These are phyloP conservation scores for Cyberlindnera mrakii DNA, from an alignment of 805 yeast species.

Conservation along the genomic window DNA sequence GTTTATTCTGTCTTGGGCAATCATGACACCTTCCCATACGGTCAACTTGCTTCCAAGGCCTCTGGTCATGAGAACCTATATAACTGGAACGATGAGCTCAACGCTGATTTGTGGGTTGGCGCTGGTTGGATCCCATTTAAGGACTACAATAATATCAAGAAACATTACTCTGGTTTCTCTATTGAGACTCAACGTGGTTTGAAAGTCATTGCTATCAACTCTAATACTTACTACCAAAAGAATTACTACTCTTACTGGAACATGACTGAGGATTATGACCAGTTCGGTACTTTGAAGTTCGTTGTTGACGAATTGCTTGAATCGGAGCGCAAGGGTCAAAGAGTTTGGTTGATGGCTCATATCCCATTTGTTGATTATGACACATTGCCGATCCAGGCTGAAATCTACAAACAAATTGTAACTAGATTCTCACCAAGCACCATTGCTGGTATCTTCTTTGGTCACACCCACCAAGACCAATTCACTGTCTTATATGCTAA, in stretches of 20 bases:
- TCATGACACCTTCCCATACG: slow-evolving; percentile 68
- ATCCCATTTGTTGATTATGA: slow-evolving; percentile 55
- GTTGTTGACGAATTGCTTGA: slow-evolving; percentile 56
- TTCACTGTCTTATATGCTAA: slow-evolving; percentile 52
- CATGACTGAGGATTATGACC: slow-evolving; percentile 44
- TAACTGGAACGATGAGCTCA: slow-evolving; percentile 41
- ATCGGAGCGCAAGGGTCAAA: slow-evolving; percentile 48
- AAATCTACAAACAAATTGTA: slow-evolving; percentile 48
- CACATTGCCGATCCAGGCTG: slow-evolving; percentile 54
- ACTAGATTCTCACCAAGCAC: slow-evolving; percentile 65
- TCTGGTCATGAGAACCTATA: slow-evolving; percentile 39
- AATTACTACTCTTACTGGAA: slow-evolving; percentile 52
- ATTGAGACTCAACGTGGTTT: slow-evolving; percentile 49
- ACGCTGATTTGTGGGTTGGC: slow-evolving; percentile 44
- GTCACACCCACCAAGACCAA: slow-evolving; percentile 68
- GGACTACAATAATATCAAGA: slow-evolving; percentile 15
- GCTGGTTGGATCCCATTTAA: slow-evolving; percentile 33
- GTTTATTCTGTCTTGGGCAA: slow-evolving; percentile 62
- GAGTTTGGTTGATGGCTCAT: slow-evolving; percentile 73
- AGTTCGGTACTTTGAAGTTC: slow-evolving; percentile 58
- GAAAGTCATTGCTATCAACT: slow-evolving; percentile 56
- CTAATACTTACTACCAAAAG: slow-evolving; percentile 61
- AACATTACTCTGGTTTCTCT: slow-evolving; percentile 59
- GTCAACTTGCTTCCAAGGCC: slow-evolving; percentile 51
- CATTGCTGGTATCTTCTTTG: slow-evolving; percentile 63